Percentiles rank a stretch among this genome's conserved stretches.
Evolutionary conservation across 352 stramenopile species (phyloP).

Genomic region (Pythium plurisporium): DNA sequence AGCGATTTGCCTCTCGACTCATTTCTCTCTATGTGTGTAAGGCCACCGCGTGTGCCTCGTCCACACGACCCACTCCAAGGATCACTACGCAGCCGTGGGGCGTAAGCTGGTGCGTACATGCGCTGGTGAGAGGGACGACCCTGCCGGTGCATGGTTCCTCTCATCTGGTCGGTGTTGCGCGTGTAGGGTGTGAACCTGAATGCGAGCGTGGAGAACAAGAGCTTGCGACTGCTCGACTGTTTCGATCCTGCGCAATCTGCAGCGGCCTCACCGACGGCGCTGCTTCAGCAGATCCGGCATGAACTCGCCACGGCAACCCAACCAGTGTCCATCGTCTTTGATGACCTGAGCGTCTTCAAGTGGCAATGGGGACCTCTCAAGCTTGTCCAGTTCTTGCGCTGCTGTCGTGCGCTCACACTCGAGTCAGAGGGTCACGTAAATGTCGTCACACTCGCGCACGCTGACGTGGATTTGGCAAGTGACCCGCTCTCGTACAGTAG

Average conservation of each 20-base stretch:
- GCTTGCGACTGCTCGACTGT: slow-evolving; percentile 40
- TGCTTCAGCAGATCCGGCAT: slow-evolving; percentile 35
- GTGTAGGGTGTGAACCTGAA: slow-evolving; percentile 50
- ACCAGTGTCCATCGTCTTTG: slow-evolving; percentile 50
- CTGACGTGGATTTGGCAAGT: slow-evolving; percentile 34
- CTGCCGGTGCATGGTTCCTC: too few relatives aligned
- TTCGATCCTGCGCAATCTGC: slow-evolving; percentile 9
- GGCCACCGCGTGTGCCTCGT: slow-evolving; percentile 63
- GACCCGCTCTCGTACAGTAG: neutral
- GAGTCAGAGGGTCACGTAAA: slow-evolving; percentile 41
- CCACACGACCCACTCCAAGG: slow-evolving; percentile 36
- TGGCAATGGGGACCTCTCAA: slow-evolving; percentile 42
- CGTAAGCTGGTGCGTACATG: slow-evolving; percentile 76
- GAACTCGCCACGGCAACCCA: slow-evolving; percentile 30
- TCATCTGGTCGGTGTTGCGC: too few relatives aligned
- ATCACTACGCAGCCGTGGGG: slow-evolving; percentile 58
- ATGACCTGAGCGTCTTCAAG: slow-evolving; percentile 60
- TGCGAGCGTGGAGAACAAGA: slow-evolving; percentile 26
- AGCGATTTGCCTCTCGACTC: too few relatives aligned
- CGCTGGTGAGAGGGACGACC: too few relatives aligned
- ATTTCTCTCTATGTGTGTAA: neutral
- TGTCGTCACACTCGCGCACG: slow-evolving; percentile 54
- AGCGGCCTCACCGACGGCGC: neutral
- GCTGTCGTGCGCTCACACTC: slow-evolving; percentile 57
- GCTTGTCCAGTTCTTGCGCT: slow-evolving; percentile 54